Percentiles rank a stretch among this genome's conserved stretches.
phyloP scores from a whole-genome alignment of 306 rosid species.

The Lagenaria siceraria region DNA sequence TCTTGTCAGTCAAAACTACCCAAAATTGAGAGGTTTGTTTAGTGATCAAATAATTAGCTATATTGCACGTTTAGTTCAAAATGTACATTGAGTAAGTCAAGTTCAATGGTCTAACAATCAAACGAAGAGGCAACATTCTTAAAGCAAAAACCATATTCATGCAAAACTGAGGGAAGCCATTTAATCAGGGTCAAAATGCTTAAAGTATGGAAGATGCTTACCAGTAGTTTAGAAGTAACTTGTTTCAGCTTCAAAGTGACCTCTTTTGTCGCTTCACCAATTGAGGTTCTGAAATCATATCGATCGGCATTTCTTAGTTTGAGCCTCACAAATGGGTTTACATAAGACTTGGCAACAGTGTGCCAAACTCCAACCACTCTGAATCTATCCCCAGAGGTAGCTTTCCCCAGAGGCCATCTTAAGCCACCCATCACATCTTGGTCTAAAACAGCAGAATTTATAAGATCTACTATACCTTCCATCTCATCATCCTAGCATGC shows the following conservation, averaged over 20 bases:
- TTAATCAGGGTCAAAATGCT: too few species aligned
- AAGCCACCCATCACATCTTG: constrained; percentile 46
- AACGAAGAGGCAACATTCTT: not conserved
- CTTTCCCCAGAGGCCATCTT: constrained; percentile 48
- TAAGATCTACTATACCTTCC: constrained; percentile 25
- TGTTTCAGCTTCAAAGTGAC: constrained; percentile 21
- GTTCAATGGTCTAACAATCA: too few species aligned
- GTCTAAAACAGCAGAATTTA: constrained; percentile 35
- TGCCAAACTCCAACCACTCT: constrained; percentile 33
- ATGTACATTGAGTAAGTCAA: not conserved
- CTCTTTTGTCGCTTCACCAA: constrained; percentile 35
- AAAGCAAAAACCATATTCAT: not conserved
- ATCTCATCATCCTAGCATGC: constrained; percentile 39
- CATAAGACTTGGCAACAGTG: constrained; percentile 14
- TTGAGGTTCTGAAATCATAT: constrained; percentile 23
- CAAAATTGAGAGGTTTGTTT: not conserved
- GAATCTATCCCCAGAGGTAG: constrained; percentile 26
- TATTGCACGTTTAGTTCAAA: not conserved
- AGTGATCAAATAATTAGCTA: not conserved
- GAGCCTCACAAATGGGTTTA: constrained; percentile 20
- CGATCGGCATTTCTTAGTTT: constrained; percentile 37
- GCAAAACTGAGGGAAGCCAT: not conserved
- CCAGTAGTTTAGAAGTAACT: constrained; percentile 22
- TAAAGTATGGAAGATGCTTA: not conserved
- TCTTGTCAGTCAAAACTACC: not conserved